Base-by-base conservation (phyloP, 1,284 basidiomycete species). In the Lentinula novae-zelandiae region DNA sequence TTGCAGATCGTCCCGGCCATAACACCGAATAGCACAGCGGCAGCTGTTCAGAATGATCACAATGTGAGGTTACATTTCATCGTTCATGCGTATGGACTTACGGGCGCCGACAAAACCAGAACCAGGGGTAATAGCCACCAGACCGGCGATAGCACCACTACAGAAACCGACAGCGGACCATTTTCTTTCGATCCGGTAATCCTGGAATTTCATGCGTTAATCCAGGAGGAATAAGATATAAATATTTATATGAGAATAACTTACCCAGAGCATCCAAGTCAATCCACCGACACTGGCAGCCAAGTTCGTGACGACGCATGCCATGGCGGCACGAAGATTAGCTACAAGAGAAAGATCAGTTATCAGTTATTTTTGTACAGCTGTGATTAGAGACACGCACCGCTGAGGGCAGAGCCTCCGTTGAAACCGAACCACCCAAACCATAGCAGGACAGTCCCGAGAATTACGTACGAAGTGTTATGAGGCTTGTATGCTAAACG, bases 341-440 rank as follows among this genome's bases (percentile, higher is more conserved):
- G 94, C 94, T 56, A n/a, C 9, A 17, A 38, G 85, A 82, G 13
- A 54, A n/a, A 1, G 6, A 12, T 12, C n/a, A 15, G 7, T 4
- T 31, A 8, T 3, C 40, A 44, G 17, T 22, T 27, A 6, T 6
- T 17, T n/a, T 12, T 31, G 2, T 9, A 9, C 8, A 7, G 52
- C 5, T n/a, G 5, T 27, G 3, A 48, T 53, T 27, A 20, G 9
- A n/a, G 2, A 38, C 17, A 54, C 40, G 13, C 7, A 56, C 54
- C 54, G n/a, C 57, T 58, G 62, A 94, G 80, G 8, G 93, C 92
- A 13, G 86, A 90, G 42, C 92, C 92, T 48, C 94, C 94, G 76
- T 96, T 96, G 80, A 92, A 93, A 1, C 78, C 95, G 70, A 96
- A 95, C 96, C 96, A 98, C n/a, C 95, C 96, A 69, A 97, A 95